Conservation (phyloP, 805 yeast species). For the Suhomyces prunicola region DNA sequence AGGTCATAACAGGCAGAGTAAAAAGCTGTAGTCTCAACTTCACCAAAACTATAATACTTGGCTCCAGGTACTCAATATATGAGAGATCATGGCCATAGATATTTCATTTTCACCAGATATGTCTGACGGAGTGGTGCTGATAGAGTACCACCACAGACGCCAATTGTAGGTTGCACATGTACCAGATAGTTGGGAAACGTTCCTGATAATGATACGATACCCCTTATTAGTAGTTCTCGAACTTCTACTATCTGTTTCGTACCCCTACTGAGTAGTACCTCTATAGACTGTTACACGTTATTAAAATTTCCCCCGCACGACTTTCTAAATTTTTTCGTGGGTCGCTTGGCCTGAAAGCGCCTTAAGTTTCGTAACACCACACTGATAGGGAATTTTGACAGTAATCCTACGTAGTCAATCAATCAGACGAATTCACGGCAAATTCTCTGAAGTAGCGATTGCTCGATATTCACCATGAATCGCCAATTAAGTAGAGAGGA, state of each 20-base stretch:
- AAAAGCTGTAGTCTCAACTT: too few species aligned
- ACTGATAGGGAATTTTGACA: neutral
- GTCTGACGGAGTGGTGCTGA: neutral
- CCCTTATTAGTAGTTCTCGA: neutral
- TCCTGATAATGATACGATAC: neutral
- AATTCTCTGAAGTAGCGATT: neutral
- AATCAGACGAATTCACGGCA: neutral
- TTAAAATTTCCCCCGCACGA: neutral
- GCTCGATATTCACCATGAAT: constrained; percentile 15
- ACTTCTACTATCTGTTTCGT: neutral
- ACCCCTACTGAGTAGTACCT: neutral
- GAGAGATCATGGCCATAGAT: neutral
- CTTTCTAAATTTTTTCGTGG: neutral
- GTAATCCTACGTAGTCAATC: neutral
- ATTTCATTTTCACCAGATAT: too few species aligned
- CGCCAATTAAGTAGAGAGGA: constrained; percentile 36
- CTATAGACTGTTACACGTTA: neutral
- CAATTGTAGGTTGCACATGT: too few species aligned
- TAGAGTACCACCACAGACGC: neutral
- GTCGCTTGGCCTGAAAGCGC: neutral
- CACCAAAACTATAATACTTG: too few species aligned
- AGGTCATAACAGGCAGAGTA: too few species aligned
- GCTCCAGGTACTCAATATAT: neutral
- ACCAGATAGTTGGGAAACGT: neutral
- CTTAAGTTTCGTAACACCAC: neutral